Conservation (phyloP, 2,329 filamentous ascomycete species). For the Verticillium albo-atrum region DNA sequence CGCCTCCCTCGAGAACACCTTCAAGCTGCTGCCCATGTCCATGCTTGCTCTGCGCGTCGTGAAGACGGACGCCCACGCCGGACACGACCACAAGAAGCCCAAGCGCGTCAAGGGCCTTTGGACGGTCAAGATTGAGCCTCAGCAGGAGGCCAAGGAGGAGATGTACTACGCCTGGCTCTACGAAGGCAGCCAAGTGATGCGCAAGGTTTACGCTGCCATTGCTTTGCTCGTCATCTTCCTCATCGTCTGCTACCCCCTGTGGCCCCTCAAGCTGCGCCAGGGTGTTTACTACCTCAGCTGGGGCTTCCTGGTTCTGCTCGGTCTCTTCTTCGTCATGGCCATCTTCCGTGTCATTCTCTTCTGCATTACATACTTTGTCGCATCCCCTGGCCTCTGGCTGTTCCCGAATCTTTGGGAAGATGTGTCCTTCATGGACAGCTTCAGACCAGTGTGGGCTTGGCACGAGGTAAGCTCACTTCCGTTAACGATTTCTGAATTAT, state of each 20-base stretch:
- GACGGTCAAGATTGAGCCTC: conserved; percentile 93
- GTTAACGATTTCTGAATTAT: too few relatives aligned
- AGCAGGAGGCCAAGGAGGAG: conserved; percentile 82
- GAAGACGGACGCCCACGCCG: conserved; percentile 75
- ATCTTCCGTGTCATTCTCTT: conserved; percentile 96
- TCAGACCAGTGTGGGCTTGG: conserved; percentile 96
- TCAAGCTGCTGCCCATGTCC: conserved; percentile 92
- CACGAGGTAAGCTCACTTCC: conserved; percentile 66
- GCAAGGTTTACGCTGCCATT: conserved; percentile 83
- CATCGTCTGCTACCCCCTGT: conserved; percentile 91
- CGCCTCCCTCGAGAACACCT: conserved; percentile 83
- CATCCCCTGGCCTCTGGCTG: conserved; percentile 89
- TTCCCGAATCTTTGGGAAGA: conserved; percentile 98
- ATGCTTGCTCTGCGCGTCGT: conserved; percentile 87
- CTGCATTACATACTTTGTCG: conserved; percentile 81
- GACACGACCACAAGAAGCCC: conserved; percentile 72
- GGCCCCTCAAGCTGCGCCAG: conserved; percentile 85
- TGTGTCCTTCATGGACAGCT: conserved; percentile 96
- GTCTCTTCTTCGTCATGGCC: conserved; percentile 94
- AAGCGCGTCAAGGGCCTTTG: conserved; percentile 95
- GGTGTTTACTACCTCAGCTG: conserved; percentile 98
- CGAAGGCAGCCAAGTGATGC: conserved; percentile 89
- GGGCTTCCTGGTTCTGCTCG: conserved; percentile 84
- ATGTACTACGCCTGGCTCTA: conserved; percentile 97
- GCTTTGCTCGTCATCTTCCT: conserved; percentile 81